Base-by-base conservation (phyloP, 2,329 filamentous ascomycete species). In the Pseudopithomyces chartarum region DNA sequence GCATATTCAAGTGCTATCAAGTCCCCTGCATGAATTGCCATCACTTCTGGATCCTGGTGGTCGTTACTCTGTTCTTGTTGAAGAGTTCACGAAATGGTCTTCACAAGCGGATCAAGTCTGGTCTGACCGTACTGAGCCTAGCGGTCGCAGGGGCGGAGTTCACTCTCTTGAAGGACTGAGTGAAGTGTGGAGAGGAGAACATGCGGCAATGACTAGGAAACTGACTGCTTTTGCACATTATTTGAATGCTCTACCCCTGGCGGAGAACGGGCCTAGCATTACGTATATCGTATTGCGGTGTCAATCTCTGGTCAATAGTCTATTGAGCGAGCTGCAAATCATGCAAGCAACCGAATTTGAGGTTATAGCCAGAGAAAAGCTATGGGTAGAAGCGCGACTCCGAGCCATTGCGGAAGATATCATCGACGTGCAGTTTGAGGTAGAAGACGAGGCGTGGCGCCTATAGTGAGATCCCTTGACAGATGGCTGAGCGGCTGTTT, bases 311-410 rank as follows among this genome's bases (percentile, higher is more conserved):
- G 57, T 77, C 23, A 50, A 51, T 1, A 72, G 70, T 17, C 64
- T 76, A 10, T 54, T 71, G 49, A 64, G 68, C 15, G 75, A 77
- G 58, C 54, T 78, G 59, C 61, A 64, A 15, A 54, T 61, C 6
- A 76, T 78, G 69, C 65, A 67, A 54, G 61, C 48, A 15, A 66
- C 77, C 12, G 72, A 76, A 57, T 49, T 42, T 13, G 66, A 65
- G 29, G 65, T 75, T 4, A 68, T 73, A 10, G 51, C 54, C n/a
- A 63, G 55, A 36, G 76, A 77, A 56, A 69, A 68, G 56, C 57
- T 63, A 22, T 77, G 73, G 70, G 67, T 78, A 7, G 74, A 77
- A 55, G 59, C 56, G n/a, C 62, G 68, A 12, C 61, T 76, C 33
- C 57, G 62, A 36, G 58, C 52, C 10, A 73, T 75, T 32, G 70